Base-by-base conservation (phyloP, 2,329 filamentous ascomycete genomes). In the Chaetothyriales sp. region DNA sequence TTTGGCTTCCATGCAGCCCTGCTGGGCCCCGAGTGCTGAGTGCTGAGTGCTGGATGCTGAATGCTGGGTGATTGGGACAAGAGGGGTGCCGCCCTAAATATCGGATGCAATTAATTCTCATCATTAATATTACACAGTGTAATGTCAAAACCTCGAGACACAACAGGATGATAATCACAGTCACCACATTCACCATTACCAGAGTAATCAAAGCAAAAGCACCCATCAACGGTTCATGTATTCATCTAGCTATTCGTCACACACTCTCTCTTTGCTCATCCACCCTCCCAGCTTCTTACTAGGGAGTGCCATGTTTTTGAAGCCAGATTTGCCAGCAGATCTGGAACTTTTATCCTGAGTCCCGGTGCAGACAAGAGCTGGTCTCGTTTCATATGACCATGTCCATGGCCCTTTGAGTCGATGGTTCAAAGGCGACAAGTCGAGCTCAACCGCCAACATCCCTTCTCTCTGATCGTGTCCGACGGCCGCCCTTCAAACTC, bases 401-500 rank as follows among this genome's bases (percentile, higher is more conserved):
- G n/a, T n/a, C n/a, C 22, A 39, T 15, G 32, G 32, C 32, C 10
- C 9, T 2, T 28, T n/a, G 8, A 32, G 28, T 10, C 3, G 12
- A 32, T 32, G 9, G 28, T 5, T n/a, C 43, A 8, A 44, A 44
- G 8, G 2, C 18, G 18, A 44, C 4, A 18, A 18, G 43, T 47
- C n/a, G 19, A 18, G n/a, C 9, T 47, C 45, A 47, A 18, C 45
- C 45, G n/a, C 45, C 28, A 18, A 28, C 28, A 26, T 47, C 45
- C 26, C 20, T 25, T 4, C 45, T 10, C 26, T 47, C 45, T 2
- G 45, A 18, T 47, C 45, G 10, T 12, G 45, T 9, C 45, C 78
- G 73, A 57, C 81, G 75, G 28, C 79, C 79, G 48, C 83, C 82
- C 71, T 86, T 89, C 67, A 92, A 69, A 66, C 83, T 87, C 75